Evolutionary conservation across 768 basidiomycete genomes (phyloP).

Genomic region (Phaffia australis): DNA sequence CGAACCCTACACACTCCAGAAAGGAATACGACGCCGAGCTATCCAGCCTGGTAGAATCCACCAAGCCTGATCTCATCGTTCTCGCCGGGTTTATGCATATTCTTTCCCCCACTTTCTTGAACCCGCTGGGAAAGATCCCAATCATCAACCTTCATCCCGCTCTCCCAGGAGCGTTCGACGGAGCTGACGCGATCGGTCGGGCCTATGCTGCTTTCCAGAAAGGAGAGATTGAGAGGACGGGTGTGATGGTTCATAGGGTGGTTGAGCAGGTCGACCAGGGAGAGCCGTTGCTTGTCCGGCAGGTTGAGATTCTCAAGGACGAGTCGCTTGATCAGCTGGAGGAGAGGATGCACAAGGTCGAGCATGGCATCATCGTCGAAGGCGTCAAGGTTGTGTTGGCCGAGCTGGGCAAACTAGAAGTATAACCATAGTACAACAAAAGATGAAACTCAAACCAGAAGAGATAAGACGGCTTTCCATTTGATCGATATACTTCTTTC

Average conservation of each 20-base stretch:
- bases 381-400: conserved; percentile 63
- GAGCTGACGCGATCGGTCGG: conserved; percentile 77
- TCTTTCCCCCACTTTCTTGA: conserved; percentile 67
- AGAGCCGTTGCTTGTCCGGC: conserved; percentile 67
- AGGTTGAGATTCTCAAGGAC: conserved; percentile 60
- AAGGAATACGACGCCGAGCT: conserved; percentile 77
- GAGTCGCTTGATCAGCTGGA: conserved; percentile 66
- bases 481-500: no score
- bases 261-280: conserved; percentile 89
- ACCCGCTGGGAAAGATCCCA: conserved; percentile 44
- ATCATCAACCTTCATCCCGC: conserved; percentile 97
- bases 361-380: conserved; percentile 85
- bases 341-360: conserved; percentile 62
- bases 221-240: conserved; percentile 65
- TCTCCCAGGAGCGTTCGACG: conserved; percentile 89
- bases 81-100: conserved; percentile 99
- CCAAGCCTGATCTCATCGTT: conserved; percentile 71
- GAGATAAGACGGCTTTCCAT: no score
- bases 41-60: conserved; percentile 53
- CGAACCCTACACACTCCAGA: conserved; percentile 42
- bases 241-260: conserved; percentile 89
- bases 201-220: conserved; percentile 79
- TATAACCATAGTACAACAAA: neutral
- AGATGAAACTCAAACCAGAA: no score
- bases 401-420: conserved; percentile 11